A percentile compares a stretch with the other conserved stretches of the same genome.
phyloP scores from a whole-genome alignment of 257 asterid genomes.

The Cinchona pubescens region DNA sequence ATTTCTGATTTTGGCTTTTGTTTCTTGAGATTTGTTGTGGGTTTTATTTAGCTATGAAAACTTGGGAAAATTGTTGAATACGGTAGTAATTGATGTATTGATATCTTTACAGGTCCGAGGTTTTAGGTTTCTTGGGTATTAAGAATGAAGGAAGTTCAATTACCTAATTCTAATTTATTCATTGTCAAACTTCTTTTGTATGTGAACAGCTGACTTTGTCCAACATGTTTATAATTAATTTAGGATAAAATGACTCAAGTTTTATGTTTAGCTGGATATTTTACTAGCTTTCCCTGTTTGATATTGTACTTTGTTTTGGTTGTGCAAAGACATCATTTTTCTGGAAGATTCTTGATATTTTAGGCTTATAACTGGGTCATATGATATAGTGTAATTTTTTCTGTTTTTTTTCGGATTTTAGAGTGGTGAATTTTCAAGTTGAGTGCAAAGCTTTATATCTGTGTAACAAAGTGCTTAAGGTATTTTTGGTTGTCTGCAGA shows the following conservation, averaged over 20 bases:
- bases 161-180: neutral
- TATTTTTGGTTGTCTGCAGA: conserved; percentile 8
- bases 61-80: neutral
- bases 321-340: neutral
- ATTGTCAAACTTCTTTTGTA: neutral
- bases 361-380: neutral
- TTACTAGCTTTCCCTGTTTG: neutral
- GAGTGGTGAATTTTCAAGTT: neutral
- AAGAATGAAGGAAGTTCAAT: neutral
- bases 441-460: neutral
- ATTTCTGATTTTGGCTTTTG: neutral
- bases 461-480: neutral
- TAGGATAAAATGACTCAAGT: neutral
- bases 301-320: neutral
- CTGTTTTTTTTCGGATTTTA: neutral
- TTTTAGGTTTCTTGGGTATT: neutral
- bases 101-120: neutral
- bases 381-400: neutral
- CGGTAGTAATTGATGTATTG: neutral
- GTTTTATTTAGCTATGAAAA: neutral
- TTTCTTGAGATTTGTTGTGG: neutral
- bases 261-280: neutral
- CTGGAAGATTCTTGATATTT: neutral
- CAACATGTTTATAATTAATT: neutral
- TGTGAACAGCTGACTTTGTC: neutral